Percentiles rank a stretch among this genome's conserved stretches.
Evolutionary conservation across 2,329 filamentous ascomycete genomes (phyloP).

Genomic region (Chaetomiaceae sp.): DNA sequence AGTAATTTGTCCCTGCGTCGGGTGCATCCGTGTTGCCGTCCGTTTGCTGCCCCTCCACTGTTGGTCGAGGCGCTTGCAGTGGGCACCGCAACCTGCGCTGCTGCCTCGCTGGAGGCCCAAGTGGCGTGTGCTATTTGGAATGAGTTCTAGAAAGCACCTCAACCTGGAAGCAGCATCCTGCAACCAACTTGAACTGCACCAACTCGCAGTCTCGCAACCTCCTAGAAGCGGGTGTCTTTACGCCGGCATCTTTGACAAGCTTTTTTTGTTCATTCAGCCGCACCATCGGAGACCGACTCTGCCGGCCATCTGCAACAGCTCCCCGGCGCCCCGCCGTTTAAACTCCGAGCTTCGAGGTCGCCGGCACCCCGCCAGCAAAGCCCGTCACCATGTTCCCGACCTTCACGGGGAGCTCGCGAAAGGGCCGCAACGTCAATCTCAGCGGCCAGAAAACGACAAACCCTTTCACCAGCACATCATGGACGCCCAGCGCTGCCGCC

Average conservation of each 20-base stretch:
- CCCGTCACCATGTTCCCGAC: conserved; percentile 70
- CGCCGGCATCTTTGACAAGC: too few relatives aligned
- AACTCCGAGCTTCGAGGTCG: background rate
- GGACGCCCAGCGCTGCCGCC: conserved; percentile 52
- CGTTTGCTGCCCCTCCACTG: background rate
- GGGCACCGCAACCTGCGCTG: background rate
- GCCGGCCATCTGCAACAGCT: too few relatives aligned
- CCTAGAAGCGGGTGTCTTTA: too few relatives aligned
- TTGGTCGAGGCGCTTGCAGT: background rate
- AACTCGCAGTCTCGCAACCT: too few relatives aligned
- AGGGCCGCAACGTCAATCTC: conserved; percentile 88
- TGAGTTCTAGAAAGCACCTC: background rate
- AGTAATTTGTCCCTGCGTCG: too few relatives aligned
- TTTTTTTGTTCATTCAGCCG: too few relatives aligned
- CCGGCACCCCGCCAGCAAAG: background rate
- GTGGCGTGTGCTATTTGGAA: background rate
- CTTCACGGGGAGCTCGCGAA: conserved; percentile 83
- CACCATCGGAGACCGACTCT: too few relatives aligned
- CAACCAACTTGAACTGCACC: too few relatives aligned
- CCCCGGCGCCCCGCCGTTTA: too few relatives aligned
- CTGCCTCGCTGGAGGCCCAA: conserved; percentile 10
- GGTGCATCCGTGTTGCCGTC: background rate
- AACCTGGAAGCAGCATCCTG: too few relatives aligned
- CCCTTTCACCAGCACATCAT: conserved; percentile 65
- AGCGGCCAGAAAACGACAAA: conserved; percentile 73